Base-by-base conservation (phyloP, 805 yeast genomes). In the Monosporozyma unispora region DNA sequence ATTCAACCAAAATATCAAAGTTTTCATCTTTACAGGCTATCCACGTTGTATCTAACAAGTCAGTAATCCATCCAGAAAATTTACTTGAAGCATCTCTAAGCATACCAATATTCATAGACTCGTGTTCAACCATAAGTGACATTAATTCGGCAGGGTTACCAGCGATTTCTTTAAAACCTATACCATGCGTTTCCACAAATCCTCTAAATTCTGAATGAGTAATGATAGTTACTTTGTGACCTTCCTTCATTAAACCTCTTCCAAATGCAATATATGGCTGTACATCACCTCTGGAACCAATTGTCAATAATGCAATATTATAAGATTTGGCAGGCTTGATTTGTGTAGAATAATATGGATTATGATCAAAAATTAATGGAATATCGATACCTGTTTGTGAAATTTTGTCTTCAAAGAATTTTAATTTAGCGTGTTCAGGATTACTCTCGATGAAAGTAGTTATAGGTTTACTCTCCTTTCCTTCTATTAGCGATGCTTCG, bases 211-310 rank as follows among this genome's bases (percentile, higher is more conserved):
- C 98, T 0, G 57, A 59, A 65, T 91, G 98, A 0, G 96, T 85
- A 0, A 91, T 95, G 50, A 91, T 90, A 25, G 81, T 80, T 1
- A 87, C 95, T 18, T 67, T 66, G 61, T 91, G 97, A 0, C 97
- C 97, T 56, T 91, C 96, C 22, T 70, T 72, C 44, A 79, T 66
- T 41, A 91, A 70, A 0, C 90, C 96, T 55, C 81, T 80, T 0
- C 87, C 93, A n/a, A 91, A 68, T 0, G 97, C 91, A 55, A 91
- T 84, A 63, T 89, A 91, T 0, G 98, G 98, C 67, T 91, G 98
- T 6, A 91, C 97, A 67, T 91, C 98, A 31, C 98, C 98, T 51
- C 98, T 75, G 0, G 96, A 88, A 0, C 98, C 98, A 58, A 91
- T 91, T 0, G 97, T 91, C 50, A 91, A 67, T 45, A 88, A 69